Evolutionary conservation across 2,329 filamentous ascomycete species (phyloP).

Genomic region (Clathrospora elynae): DNA sequence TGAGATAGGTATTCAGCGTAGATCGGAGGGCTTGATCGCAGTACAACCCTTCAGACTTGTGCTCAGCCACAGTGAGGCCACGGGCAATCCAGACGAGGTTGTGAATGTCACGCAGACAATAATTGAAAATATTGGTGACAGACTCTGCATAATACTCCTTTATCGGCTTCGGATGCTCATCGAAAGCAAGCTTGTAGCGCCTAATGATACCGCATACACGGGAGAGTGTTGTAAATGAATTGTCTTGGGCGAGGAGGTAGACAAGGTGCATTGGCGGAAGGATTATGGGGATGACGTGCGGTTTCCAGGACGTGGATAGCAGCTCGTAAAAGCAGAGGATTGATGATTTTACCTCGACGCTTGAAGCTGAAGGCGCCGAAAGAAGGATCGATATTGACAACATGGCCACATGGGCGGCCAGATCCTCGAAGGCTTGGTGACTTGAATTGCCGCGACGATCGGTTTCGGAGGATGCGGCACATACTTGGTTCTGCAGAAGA

Average conservation of each 20-base stretch:
- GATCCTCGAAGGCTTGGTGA: conserved; percentile 42
- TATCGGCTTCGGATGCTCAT: conserved; percentile 60
- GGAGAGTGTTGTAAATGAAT: conserved; percentile 67
- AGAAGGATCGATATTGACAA: conserved; percentile 40
- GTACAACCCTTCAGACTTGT: conserved; percentile 62
- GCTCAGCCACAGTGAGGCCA: conserved; percentile 68
- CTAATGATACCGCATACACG: conserved; percentile 72
- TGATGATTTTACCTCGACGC: conserved; percentile 54
- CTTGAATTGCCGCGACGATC: conserved; percentile 46
- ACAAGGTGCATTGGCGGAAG: conserved; percentile 70
- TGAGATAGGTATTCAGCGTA: conserved; percentile 51
- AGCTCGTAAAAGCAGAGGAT: conserved; percentile 72
- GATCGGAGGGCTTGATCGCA: conserved; percentile 54
- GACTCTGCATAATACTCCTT: conserved; percentile 41
- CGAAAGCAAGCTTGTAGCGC: conserved; percentile 75
- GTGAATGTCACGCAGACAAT: conserved; percentile 84
- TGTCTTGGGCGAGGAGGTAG: conserved; percentile 72
- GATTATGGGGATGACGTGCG: conserved; percentile 62
- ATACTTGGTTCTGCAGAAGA: conserved; percentile 64
- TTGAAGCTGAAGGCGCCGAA: conserved; percentile 29
- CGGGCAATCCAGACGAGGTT: conserved; percentile 80
- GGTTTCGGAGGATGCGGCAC: conserved; percentile 39
- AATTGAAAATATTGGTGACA: conserved; percentile 69
- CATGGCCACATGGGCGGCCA: conserved; percentile 39
- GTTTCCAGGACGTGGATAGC: conserved; percentile 51